Evolutionary conservation across 1,139 yeast species (phyloP).

Genomic region (Debaryomyces nepalensis): DNA sequence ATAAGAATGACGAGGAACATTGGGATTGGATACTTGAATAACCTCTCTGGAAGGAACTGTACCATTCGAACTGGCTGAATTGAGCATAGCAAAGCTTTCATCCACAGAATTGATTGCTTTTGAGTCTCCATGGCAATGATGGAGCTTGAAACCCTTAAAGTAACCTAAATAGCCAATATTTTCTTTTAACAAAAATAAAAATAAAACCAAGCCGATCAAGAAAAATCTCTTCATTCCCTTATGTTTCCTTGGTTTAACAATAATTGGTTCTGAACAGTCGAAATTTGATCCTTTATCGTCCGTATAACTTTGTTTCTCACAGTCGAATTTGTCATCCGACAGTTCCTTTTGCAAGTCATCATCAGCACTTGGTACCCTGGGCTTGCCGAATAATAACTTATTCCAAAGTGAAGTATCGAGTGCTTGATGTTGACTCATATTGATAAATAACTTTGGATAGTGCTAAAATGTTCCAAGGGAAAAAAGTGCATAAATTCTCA

Average conservation of each 20-base stretch:
- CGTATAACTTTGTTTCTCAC: constrained; percentile 3
- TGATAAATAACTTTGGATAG: constrained; percentile 4
- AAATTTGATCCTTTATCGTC: neutral
- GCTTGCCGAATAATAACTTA: constrained; percentile 24
- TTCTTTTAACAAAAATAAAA: neutral
- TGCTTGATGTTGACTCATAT: constrained; percentile 24
- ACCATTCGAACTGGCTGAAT: neutral
- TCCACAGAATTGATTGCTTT: neutral
- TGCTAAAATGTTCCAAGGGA: constrained; percentile 3
- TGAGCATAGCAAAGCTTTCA: neutral
- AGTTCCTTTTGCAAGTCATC: constrained; percentile 1
- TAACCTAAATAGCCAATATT: neutral
- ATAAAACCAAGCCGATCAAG: constrained; percentile 1
- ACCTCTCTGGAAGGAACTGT: constrained; percentile 20
- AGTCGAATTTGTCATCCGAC: neutral
- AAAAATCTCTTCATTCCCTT: neutral
- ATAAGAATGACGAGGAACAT: constrained; percentile 30
- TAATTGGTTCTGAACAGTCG: constrained; percentile 8
- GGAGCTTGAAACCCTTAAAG: neutral
- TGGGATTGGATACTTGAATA: constrained; percentile 36
- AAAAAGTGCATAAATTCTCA: neutral
- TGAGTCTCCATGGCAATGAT: neutral
- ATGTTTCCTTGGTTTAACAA: constrained; percentile 3
- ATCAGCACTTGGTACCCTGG: constrained; percentile 11
- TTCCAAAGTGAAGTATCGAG: constrained; percentile 28